A percentile compares a stretch with the other conserved stretches of the same genome.
These are phyloP conservation scores for Starmerella geochares DNA, from an alignment of 805 yeast genomes.

Conservation along the genomic window DNA sequence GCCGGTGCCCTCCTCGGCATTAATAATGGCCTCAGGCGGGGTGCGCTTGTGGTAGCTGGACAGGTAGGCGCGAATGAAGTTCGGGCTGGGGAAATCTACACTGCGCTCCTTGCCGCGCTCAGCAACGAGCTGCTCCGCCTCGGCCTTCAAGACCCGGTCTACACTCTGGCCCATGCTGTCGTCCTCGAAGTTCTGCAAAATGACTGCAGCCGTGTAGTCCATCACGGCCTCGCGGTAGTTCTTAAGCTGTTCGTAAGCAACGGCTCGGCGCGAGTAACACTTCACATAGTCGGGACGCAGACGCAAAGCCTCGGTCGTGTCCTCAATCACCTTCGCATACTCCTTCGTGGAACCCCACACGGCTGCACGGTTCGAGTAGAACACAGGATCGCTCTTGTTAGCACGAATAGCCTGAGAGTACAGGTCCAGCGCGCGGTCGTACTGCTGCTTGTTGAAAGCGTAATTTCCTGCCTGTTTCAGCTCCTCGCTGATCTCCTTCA, in stretches of 20 bases:
- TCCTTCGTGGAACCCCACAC: constrained; percentile 77
- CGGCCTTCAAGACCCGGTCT: constrained; percentile 76
- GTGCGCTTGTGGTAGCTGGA: constrained; percentile 65
- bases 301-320: constrained; percentile 74
- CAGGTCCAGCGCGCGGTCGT: constrained; percentile 62
- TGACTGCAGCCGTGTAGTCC: constrained; percentile 81
- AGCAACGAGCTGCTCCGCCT: constrained; percentile 55
- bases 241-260: constrained; percentile 76
- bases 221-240: constrained; percentile 74
- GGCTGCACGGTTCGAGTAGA: constrained; percentile 92
- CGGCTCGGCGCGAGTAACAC: constrained; percentile 86
- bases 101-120: constrained; percentile 40
- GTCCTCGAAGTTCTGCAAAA: constrained; percentile 74
- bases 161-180: constrained; percentile 66
- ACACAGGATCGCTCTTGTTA: constrained; percentile 68
- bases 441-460: constrained; percentile 59
- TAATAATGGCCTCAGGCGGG: constrained; percentile 38
- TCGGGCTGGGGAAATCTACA: constrained; percentile 29
- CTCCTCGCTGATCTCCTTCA: constrained; percentile 51
- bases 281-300: constrained; percentile 84
- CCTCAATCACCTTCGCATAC: constrained; percentile 74
- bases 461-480: constrained; percentile 86
- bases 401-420: constrained; percentile 69
- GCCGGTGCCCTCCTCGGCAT: constrained; percentile 45
- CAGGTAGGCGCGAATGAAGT: constrained; percentile 76